phyloP scores from a whole-genome alignment of 495 filamentous ascomycete genomes.

The Penicillium argentinense region DNA sequence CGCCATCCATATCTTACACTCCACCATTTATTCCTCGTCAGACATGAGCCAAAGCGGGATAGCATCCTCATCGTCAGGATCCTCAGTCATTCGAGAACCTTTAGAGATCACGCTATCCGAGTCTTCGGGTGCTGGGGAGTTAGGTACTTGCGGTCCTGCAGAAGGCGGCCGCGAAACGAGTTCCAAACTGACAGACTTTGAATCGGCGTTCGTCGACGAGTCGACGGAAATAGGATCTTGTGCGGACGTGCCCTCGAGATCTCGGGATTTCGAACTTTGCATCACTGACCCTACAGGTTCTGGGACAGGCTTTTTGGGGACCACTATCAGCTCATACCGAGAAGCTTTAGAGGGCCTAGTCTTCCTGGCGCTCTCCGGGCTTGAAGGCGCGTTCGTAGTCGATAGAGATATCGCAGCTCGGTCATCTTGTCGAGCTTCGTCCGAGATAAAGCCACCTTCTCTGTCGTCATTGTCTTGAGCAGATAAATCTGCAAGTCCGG shows the following conservation, averaged over 20 bases:
- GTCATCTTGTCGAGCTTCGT: not conserved
- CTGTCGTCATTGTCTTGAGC: not conserved
- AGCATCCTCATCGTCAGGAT: slow-evolving; percentile 68
- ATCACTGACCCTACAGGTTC: not conserved
- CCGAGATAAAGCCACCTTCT: not conserved
- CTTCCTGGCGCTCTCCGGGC: not conserved
- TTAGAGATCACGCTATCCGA: slow-evolving; percentile 41
- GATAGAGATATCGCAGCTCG: not conserved
- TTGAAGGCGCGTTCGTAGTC: not conserved
- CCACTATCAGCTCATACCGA: slow-evolving; percentile 37
- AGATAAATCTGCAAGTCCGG: not conserved
- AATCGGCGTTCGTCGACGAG: slow-evolving; percentile 23
- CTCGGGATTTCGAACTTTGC: not conserved
- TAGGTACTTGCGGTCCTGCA: slow-evolving; percentile 9
- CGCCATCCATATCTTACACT: too few species aligned
- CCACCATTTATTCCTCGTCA: too few species aligned
- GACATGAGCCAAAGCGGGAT: slow-evolving; percentile 63
- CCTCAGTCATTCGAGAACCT: slow-evolving; percentile 54
- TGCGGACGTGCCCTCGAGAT: slow-evolving; percentile 19
- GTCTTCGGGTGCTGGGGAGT: slow-evolving; percentile 9
- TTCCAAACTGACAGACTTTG: slow-evolving; percentile 30
- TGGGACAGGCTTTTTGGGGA: slow-evolving; percentile 15
- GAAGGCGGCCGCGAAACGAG: slow-evolving; percentile 20
- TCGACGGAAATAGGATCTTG: slow-evolving; percentile 25
- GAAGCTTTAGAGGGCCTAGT: slow-evolving; percentile 1